phyloP scores from a whole-genome alignment of 192 early-diverging fungal species.

The Coemansia sp. region DNA sequence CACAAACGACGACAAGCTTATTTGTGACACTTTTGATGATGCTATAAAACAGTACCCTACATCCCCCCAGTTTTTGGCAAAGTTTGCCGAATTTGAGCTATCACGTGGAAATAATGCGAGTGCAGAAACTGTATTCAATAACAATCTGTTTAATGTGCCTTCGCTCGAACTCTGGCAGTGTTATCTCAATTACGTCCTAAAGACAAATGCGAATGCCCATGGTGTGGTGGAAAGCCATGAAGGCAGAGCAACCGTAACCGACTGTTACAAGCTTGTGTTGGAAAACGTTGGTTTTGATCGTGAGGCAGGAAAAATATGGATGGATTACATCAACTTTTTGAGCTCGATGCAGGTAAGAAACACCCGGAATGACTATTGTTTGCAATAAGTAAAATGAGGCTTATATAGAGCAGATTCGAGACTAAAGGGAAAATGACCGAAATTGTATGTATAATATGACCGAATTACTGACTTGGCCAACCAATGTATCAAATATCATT shows the following conservation, averaged over 20 bases:
- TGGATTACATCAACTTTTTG: conserved; percentile 80
- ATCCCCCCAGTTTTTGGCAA: conserved; percentile 76
- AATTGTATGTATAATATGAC: neutral
- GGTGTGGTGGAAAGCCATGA: conserved; percentile 55
- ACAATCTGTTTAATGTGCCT: conserved; percentile 75
- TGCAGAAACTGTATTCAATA: conserved; percentile 82
- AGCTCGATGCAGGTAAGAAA: conserved; percentile 65
- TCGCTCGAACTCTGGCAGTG: conserved; percentile 86
- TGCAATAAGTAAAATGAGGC: no score
- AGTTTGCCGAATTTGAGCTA: conserved; percentile 80
- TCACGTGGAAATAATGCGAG: conserved; percentile 67
- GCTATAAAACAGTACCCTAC: conserved; percentile 78
- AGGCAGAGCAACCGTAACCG: conserved; percentile 64
- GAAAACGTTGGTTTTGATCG: conserved; percentile 84
- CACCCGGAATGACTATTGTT: neutral
- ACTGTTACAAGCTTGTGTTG: conserved; percentile 88
- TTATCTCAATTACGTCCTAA: conserved; percentile 85
- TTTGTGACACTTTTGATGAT: conserved; percentile 65
- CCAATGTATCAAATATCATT: neutral
- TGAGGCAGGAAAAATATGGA: conserved; percentile 87
- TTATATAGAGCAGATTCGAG: neutral
- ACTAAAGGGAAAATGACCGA: neutral
- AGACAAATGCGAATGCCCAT: conserved; percentile 61
- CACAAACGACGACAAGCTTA: conserved; percentile 55
- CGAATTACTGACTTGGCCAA: neutral